A percentile compares a stretch with the other conserved stretches of the same genome.
These are phyloP conservation scores for Phanerochaete carnosa DNA, from an alignment of 768 basidiomycete species.

Conservation along the genomic window DNA sequence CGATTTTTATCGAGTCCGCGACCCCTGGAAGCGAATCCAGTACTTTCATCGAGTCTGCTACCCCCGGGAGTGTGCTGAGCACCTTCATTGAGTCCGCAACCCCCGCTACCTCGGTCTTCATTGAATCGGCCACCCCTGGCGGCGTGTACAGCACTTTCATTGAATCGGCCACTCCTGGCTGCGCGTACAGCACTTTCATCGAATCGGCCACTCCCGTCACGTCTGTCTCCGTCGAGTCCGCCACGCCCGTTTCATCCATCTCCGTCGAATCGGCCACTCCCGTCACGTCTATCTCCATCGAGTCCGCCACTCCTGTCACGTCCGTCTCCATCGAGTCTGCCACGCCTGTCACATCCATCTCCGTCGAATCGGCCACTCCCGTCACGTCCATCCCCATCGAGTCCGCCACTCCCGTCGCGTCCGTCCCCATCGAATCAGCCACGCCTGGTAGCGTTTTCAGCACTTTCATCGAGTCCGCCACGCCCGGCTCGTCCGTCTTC, in stretches of 20 bases:
- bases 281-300: background rate
- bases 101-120: background rate
- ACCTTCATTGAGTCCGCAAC: background rate
- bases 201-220: background rate
- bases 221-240: background rate
- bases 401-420: background rate
- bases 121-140: background rate
- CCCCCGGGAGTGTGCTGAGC: too few relatives aligned
- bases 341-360: background rate
- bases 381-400: background rate
- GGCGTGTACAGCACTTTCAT: background rate
- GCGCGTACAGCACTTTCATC: background rate
- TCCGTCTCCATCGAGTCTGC: background rate
- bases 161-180: background rate
- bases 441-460: background rate
- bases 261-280: background rate
- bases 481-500: background rate
- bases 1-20: too few relatives aligned
- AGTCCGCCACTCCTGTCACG: background rate
- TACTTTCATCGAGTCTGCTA: too few relatives aligned
- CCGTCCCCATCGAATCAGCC: background rate
- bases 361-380: background rate
- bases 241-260: background rate
- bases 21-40: too few relatives aligned
- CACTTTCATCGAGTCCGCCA: background rate